These are phyloP conservation scores for Rhodosporidiobolus odoratus DNA, from an alignment of 768 basidiomycete species.

Conservation along the genomic window DNA sequence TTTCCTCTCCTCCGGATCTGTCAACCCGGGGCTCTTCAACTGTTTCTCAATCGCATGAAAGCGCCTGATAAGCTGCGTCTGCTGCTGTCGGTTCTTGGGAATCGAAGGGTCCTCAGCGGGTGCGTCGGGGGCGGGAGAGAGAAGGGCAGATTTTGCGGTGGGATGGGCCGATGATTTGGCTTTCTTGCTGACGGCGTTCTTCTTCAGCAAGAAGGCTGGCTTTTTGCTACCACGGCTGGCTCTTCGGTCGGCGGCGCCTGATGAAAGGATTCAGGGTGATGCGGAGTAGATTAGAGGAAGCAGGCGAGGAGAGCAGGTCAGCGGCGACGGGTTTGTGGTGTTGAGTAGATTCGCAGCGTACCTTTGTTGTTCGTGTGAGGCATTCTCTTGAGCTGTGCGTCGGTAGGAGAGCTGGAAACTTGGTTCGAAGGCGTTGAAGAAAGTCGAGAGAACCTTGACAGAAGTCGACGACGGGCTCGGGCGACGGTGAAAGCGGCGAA, in stretches of 20 bases:
- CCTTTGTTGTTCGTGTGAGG: constrained; percentile 35
- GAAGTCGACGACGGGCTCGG: no score
- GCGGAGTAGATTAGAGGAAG: no score
- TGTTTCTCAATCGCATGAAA: constrained; percentile 41
- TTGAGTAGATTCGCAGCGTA: background rate
- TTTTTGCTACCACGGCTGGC: constrained; percentile 13
- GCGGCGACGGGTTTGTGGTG: background rate
- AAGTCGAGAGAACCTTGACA: no score
- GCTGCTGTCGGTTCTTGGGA: background rate
- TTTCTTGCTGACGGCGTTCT: background rate
- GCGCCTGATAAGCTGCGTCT: constrained; percentile 29
- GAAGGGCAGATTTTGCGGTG: background rate
- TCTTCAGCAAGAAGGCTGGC: constrained; percentile 19
- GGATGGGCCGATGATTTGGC: background rate
- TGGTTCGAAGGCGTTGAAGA: no score
- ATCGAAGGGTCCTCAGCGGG: background rate
- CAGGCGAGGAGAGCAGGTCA: background rate
- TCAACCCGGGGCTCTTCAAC: constrained; percentile 18
- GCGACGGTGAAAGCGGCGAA: no score
- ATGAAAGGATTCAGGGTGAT: no score
- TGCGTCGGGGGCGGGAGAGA: background rate
- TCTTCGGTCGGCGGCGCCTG: constrained; percentile 17
- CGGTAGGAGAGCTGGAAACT: no score
- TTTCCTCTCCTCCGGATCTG: constrained; percentile 23
- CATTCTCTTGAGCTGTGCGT: no score